phyloP scores from a whole-genome alignment of 192 early-diverging fungal species.

The Coemansia sp. region DNA sequence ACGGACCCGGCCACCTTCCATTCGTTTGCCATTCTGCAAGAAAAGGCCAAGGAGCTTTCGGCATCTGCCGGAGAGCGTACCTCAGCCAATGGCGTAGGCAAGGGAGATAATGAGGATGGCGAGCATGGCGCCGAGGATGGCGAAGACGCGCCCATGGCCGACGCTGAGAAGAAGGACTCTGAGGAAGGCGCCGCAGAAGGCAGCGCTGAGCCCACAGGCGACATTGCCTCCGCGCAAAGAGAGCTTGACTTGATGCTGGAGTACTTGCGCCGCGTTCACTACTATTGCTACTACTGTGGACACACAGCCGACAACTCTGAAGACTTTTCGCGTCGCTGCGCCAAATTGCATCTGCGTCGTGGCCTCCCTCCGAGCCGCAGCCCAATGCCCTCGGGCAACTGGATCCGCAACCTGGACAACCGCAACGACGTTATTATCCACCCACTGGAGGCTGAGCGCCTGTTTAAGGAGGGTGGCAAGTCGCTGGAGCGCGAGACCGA shows the following conservation, averaged over 20 bases:
- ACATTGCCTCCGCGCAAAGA: conserved; percentile 22
- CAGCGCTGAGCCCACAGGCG: conserved; percentile 10
- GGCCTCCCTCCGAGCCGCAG: conserved; percentile 26
- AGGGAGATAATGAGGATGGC: conserved; percentile 8
- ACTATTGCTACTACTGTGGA: conserved; percentile 96
- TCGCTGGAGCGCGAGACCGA: conserved; percentile 53
- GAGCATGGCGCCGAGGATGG: conserved; percentile 9
- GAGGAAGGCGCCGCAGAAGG: conserved; percentile 9
- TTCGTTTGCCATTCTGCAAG: conserved; percentile 29
- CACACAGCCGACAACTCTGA: conserved; percentile 78
- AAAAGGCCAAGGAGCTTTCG: conserved; percentile 36
- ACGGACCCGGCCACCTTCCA: conserved; percentile 39
- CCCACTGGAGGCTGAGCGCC: conserved; percentile 50
- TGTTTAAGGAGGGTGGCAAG: conserved; percentile 54
- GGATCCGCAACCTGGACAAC: conserved; percentile 49
- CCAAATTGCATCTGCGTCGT: conserved; percentile 58
- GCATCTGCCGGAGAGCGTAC: conserved; percentile 28
- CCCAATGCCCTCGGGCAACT: conserved; percentile 48
- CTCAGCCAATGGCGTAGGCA: conserved; percentile 28
- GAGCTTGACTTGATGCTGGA: conserved; percentile 78
- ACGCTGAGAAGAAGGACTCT: conserved; percentile 13
- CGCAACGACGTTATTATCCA: conserved; percentile 57
- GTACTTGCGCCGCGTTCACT: conserved; percentile 87
- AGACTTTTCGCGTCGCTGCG: conserved; percentile 80
- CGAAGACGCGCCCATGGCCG: conserved; percentile 27